These are phyloP conservation scores for Rhizopus arrhizus DNA, from an alignment of 371 early-diverging fungal genomes.

Conservation along the genomic window DNA sequence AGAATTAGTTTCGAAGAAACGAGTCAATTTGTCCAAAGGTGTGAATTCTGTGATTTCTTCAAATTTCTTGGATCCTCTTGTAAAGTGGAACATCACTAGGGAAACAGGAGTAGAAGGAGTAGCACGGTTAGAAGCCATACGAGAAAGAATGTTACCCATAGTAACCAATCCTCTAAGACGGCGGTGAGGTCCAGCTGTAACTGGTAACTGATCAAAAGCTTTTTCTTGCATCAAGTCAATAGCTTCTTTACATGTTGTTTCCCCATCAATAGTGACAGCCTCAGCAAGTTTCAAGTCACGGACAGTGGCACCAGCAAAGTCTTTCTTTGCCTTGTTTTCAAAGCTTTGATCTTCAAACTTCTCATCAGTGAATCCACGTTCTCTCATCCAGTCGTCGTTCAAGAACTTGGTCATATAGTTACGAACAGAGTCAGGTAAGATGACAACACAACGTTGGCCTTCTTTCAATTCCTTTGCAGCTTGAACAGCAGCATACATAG, in stretches of 20 bases:
- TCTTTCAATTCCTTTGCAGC: constrained; percentile 41
- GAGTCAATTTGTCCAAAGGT: constrained; percentile 76
- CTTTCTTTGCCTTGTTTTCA: constrained; percentile 71
- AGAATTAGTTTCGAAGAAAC: constrained; percentile 90
- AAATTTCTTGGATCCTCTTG: constrained; percentile 66
- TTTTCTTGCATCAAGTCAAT: constrained; percentile 84
- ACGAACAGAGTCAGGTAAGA: constrained; percentile 72
- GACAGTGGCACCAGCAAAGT: constrained; percentile 83
- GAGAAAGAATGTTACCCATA: constrained; percentile 80
- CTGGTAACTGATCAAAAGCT: constrained; percentile 95
- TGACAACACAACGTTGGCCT: constrained; percentile 48
- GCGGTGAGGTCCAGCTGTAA: constrained; percentile 65
- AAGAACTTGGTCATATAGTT: constrained; percentile 72
- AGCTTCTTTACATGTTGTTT: constrained; percentile 77
- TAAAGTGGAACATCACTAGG: constrained; percentile 85
- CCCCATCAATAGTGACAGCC: constrained; percentile 77
- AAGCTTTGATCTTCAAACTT: constrained; percentile 45
- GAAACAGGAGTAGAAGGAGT: constrained; percentile 67
- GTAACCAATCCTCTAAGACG: constrained; percentile 84
- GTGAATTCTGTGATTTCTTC: constrained; percentile 83
- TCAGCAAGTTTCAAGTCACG: constrained; percentile 74
- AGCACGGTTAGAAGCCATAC: constrained; percentile 75
- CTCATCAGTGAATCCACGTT: constrained; percentile 74
- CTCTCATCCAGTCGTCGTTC: constrained; percentile 76
- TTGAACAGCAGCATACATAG: constrained; percentile 66